Evolutionary conservation across 2,329 filamentous ascomycete genomes (phyloP).

Genomic region (Aureobasidium sp.): DNA sequence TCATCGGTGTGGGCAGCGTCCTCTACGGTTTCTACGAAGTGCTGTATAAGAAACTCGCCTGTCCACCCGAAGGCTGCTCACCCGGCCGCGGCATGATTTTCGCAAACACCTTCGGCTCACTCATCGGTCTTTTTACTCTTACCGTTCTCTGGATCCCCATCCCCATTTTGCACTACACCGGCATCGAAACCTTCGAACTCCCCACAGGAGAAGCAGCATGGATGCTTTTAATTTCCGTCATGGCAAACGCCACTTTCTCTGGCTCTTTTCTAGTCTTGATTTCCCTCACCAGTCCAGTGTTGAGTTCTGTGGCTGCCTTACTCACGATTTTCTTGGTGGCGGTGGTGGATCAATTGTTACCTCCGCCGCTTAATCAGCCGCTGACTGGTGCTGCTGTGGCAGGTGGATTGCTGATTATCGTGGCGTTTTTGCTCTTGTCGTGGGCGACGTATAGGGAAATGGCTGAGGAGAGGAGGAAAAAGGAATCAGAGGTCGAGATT

Average conservation of each 20-base stretch:
- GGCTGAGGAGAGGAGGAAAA: slow-evolving; percentile 67
- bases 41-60: slow-evolving; percentile 86
- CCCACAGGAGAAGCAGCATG: slow-evolving; percentile 69
- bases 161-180: slow-evolving; percentile 69
- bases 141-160: slow-evolving; percentile 86
- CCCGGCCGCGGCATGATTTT: slow-evolving; percentile 91
- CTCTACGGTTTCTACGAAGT: slow-evolving; percentile 97
- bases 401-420: slow-evolving; percentile 81
- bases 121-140: slow-evolving; percentile 82
- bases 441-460: slow-evolving; percentile 94
- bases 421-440: slow-evolving; percentile 76
- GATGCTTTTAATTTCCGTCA: slow-evolving; percentile 70
- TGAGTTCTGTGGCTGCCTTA: slow-evolving; percentile 77
- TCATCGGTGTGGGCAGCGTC: slow-evolving; percentile 85
- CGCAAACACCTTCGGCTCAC: slow-evolving; percentile 80
- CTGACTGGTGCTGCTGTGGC: slow-evolving; percentile 66
- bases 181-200: slow-evolving; percentile 74
- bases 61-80: slow-evolving; percentile 80
- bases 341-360: slow-evolving; percentile 79
- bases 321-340: slow-evolving; percentile 97
- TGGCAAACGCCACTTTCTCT: slow-evolving; percentile 86
- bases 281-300: slow-evolving; percentile 84
- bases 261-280: slow-evolving; percentile 91
- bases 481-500: slow-evolving; percentile 31
- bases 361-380: slow-evolving; percentile 57